Base-by-base conservation (phyloP, 305 asterid species). In the Caryopteris hybrid region DNA sequence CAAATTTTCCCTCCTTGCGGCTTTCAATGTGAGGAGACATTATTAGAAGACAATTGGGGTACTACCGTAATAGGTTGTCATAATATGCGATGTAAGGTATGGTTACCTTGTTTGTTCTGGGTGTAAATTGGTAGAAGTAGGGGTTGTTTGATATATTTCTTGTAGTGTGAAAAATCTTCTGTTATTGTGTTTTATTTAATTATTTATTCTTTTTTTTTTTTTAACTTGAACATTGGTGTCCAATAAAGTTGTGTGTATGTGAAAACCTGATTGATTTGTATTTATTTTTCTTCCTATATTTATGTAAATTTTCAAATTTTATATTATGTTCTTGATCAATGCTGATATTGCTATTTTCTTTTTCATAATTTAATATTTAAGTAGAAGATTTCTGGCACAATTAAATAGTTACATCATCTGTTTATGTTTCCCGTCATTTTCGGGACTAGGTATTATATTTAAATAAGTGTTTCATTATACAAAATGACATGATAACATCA, bases 21-120 rank as follows among this genome's bases (percentile, higher is more conserved):
- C 79, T 80, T 72, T 66, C 61, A 79, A 77, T 14, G 51, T 61
- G 71, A 74, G 74, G 75, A 76, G 90, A 67, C 71, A 71, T 61
- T 52, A 7, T 16, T 66, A 64, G 69, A 48, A 45, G 79, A 74
- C 59, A 29, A 16, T 31, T 50, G 75, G 64, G 82, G 39, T 47
- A 66, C 25, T 36, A n/a, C n/a, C n/a, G n/a, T n/a, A n/a, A n/a
- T n/a, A 41, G 63, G 69, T 75, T 64, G 73, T 76, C 76, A 43
- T 20, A 23, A 17, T 41, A 12, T 71, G 81, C 78, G 63, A 27
- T 71, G 69, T 61, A 74, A 33, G 76, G 34, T 60, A 52, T 50
- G 69, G 62, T 77, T 83, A 77, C 70, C 80, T 29, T 58, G 62
- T 11, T 55, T 68, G 73, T 78, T 76, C 78, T 61, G 57, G 77